phyloP scores from a whole-genome alignment of 2,329 filamentous ascomycete genomes.

The Lecanicillium sp. region DNA sequence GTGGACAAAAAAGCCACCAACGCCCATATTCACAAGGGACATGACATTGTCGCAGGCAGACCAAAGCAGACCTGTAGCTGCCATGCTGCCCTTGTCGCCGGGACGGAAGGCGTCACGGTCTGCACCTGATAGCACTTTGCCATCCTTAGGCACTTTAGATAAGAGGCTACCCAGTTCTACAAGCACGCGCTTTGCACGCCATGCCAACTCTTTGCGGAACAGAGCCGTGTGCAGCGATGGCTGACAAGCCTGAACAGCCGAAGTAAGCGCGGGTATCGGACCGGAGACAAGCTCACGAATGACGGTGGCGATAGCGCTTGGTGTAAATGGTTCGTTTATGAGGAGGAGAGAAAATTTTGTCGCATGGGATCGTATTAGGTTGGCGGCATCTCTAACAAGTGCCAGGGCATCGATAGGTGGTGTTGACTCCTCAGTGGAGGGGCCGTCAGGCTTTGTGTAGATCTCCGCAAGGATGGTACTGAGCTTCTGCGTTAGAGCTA shows the following conservation, averaged over 20 bases:
- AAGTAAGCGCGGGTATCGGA: slow-evolving; percentile 67
- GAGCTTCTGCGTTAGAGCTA: slow-evolving; percentile 32
- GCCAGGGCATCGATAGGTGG: slow-evolving; percentile 47
- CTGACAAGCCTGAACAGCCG: slow-evolving; percentile 59
- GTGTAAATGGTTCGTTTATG: slow-evolving; percentile 80
- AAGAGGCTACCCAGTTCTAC: slow-evolving; percentile 56
- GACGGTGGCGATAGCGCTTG: slow-evolving; percentile 63
- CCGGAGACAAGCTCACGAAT: slow-evolving; percentile 64
- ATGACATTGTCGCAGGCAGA: slow-evolving; percentile 69
- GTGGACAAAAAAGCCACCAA: slow-evolving; percentile 61
- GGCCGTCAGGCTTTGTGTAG: slow-evolving; percentile 19
- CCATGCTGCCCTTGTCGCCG: slow-evolving; percentile 46
- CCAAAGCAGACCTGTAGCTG: slow-evolving; percentile 74
- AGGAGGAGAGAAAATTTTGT: slow-evolving; percentile 84
- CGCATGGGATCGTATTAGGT: slow-evolving; percentile 69
- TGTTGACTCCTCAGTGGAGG: slow-evolving; percentile 8
- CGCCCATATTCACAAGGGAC: slow-evolving; percentile 55
- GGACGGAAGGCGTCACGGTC: slow-evolving; percentile 20
- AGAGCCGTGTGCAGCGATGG: slow-evolving; percentile 53
- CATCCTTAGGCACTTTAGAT: slow-evolving; percentile 50
- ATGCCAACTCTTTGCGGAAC: slow-evolving; percentile 56
- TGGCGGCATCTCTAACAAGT: slow-evolving; percentile 63
- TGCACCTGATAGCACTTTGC: slow-evolving; percentile 35
- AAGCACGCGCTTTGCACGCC: slow-evolving; percentile 51
- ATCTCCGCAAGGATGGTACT: slow-evolving; percentile 33